A percentile compares a stretch with the other conserved stretches of the same genome.
Conservation (phyloP, 805 yeast genomes). For the Candida takata region DNA sequence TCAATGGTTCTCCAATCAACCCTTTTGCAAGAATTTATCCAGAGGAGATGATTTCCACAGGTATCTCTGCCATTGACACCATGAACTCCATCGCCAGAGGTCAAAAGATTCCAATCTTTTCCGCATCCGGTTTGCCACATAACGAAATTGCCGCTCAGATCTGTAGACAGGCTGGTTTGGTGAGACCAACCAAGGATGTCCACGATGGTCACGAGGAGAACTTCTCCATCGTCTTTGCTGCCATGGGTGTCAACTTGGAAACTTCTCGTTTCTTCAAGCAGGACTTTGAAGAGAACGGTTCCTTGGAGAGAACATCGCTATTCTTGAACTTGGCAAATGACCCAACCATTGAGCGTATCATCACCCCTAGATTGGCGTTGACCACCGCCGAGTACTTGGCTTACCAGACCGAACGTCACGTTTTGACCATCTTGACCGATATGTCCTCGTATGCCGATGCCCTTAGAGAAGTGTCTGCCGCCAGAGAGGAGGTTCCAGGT, state of each 20-base stretch:
- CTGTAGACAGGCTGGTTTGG: slow-evolving; percentile 99
- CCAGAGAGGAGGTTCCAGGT: slow-evolving; percentile 99
- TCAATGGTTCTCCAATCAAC: slow-evolving; percentile 97
- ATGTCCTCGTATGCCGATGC: slow-evolving; percentile 99
- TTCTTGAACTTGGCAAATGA: slow-evolving; percentile 97
- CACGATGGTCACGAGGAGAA: slow-evolving; percentile 99
- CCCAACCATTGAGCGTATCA: slow-evolving; percentile 98
- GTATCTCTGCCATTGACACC: slow-evolving; percentile 96
- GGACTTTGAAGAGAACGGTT: slow-evolving; percentile 98
- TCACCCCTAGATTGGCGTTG: slow-evolving; percentile 97
- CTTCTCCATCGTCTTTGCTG: slow-evolving; percentile 98
- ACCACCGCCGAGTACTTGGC: slow-evolving; percentile 99
- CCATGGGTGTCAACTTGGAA: slow-evolving; percentile 99
- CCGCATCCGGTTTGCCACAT: slow-evolving; percentile 99
- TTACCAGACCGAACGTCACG: slow-evolving; percentile 98
- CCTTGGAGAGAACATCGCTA: slow-evolving; percentile 93
- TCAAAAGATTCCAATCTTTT: slow-evolving; percentile 97
- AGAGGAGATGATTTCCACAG: slow-evolving; percentile 99
- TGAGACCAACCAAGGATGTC: slow-evolving; percentile 98
- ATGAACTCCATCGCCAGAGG: slow-evolving; percentile 99
- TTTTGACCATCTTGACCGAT: slow-evolving; percentile 94
- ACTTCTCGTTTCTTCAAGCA: slow-evolving; percentile 98
- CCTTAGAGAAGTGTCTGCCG: slow-evolving; percentile 98
- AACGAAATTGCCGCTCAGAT: slow-evolving; percentile 99
- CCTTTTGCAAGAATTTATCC: slow-evolving; percentile 98